phyloP scores from a whole-genome alignment of 2,329 filamentous ascomycete genomes.

The Aureobasidium lini region DNA sequence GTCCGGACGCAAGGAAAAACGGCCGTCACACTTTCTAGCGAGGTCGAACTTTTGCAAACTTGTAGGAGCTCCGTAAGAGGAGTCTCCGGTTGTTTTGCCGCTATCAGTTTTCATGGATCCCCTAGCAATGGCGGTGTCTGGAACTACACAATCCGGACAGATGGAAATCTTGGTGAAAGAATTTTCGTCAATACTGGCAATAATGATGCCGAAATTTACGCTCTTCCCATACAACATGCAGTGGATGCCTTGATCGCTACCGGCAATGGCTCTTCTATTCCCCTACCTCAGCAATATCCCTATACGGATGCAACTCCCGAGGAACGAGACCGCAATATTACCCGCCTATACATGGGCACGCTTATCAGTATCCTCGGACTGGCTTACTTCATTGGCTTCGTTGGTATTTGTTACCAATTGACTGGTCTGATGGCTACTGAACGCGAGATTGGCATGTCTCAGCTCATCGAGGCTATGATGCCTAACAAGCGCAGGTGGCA shows the following conservation, averaged over 20 bases:
- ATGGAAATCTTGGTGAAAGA: constrained; percentile 59
- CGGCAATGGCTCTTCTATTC: constrained; percentile 38
- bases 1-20: constrained; percentile 50
- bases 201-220: constrained; percentile 72
- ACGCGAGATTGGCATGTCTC: constrained; percentile 78
- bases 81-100: constrained; percentile 64
- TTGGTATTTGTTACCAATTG: constrained; percentile 79
- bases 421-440: constrained; percentile 81
- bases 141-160: constrained; percentile 81
- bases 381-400: constrained; percentile 69
- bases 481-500: constrained; percentile 67
- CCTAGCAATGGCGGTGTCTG: constrained; percentile 66
- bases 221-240: constrained; percentile 70
- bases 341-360: constrained; percentile 61
- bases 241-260: constrained; percentile 66
- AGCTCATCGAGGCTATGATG: constrained; percentile 87
- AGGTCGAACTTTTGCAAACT: constrained; percentile 51
- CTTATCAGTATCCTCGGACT: constrained; percentile 72
- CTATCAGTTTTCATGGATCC: constrained; percentile 67
- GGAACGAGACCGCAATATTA: constrained; percentile 59
- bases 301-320: constrained; percentile 66
- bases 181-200: constrained; percentile 57
- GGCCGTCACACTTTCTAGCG: constrained; percentile 46
- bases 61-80: constrained; percentile 54
- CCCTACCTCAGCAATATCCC: constrained; percentile 56